These are phyloP conservation scores for Colletotrichum tofieldiae DNA, from an alignment of 2,329 filamentous ascomycete species.

Conservation along the genomic window DNA sequence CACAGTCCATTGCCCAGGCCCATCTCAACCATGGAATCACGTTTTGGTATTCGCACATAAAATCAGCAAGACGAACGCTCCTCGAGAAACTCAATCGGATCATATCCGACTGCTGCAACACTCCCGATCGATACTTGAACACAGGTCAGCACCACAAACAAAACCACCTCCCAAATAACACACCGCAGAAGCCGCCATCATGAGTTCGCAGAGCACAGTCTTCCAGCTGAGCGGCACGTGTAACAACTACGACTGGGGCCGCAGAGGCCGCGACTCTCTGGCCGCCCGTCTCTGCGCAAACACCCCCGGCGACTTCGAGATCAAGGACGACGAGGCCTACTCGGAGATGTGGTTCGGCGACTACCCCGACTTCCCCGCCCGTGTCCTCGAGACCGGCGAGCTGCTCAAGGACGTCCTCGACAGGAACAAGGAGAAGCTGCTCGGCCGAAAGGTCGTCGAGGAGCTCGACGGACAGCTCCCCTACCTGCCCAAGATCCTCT, in stretches of 20 bases:
- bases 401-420: slow-evolving; percentile 76
- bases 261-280: slow-evolving; percentile 75
- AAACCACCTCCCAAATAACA: neutral
- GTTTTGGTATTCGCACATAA: neutral
- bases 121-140: neutral
- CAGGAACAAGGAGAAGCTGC: slow-evolving; percentile 71
- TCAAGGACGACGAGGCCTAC: slow-evolving; percentile 76
- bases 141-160: neutral
- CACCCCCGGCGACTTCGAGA: slow-evolving; percentile 75
- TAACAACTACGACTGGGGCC: slow-evolving; percentile 81
- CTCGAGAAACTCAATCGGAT: neutral
- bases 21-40: neutral
- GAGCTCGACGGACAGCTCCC: slow-evolving; percentile 76
- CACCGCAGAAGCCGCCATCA: neutral
- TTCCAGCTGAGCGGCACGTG: slow-evolving; percentile 64
- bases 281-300: slow-evolving; percentile 76
- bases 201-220: slow-evolving; percentile 49
- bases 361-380: slow-evolving; percentile 79
- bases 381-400: slow-evolving; percentile 74
- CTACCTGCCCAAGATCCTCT: slow-evolving; percentile 79
- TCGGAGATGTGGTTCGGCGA: slow-evolving; percentile 83
- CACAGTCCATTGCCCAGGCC: neutral
- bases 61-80: neutral
- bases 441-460: slow-evolving; percentile 75
- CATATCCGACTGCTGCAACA: neutral